Conservation (phyloP, 2,329 filamentous ascomycete genomes). For the Lachnellula suecica region DNA sequence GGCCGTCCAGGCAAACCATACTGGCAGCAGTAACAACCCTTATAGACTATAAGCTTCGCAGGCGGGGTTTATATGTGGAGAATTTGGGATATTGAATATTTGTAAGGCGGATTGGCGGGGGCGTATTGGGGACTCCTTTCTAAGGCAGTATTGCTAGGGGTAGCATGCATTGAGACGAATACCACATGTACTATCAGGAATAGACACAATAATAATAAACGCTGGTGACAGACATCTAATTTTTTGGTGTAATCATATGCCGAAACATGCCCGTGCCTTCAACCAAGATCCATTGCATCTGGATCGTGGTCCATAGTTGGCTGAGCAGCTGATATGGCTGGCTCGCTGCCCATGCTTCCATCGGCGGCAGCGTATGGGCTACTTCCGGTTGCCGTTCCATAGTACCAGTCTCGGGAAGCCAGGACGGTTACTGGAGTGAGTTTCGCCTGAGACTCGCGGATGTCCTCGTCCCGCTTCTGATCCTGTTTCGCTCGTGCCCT, state of each 20-base stretch:
- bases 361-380: neutral
- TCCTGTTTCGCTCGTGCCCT: slow-evolving; percentile 62
- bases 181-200: slow-evolving; percentile 34
- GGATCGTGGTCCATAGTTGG: slow-evolving; percentile 41
- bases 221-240: slow-evolving; percentile 7
- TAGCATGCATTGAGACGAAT: slow-evolving; percentile 3
- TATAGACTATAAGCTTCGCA: slow-evolving; percentile 26
- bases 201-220: slow-evolving; percentile 28
- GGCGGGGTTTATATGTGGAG: slow-evolving; percentile 1
- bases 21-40: slow-evolving; percentile 34
- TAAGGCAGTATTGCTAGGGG: neutral
- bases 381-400: slow-evolving; percentile 11
- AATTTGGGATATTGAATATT: slow-evolving; percentile 14
- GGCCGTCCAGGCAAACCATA: slow-evolving; percentile 30
- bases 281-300: slow-evolving; percentile 67
- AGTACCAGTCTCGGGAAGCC: slow-evolving; percentile 19
- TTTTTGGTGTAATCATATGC: slow-evolving; percentile 11
- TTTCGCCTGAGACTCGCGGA: slow-evolving; percentile 15
- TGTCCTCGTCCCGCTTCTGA: slow-evolving; percentile 35
- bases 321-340: neutral
- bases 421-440: slow-evolving; percentile 12
- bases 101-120: neutral
- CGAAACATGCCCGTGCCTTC: neutral
- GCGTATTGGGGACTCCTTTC: slow-evolving; percentile 22
- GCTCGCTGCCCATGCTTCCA: slow-evolving; percentile 9